phyloP scores from a whole-genome alignment of 2,329 filamentous ascomycete species.

The Botrytis pseudocinerea region DNA sequence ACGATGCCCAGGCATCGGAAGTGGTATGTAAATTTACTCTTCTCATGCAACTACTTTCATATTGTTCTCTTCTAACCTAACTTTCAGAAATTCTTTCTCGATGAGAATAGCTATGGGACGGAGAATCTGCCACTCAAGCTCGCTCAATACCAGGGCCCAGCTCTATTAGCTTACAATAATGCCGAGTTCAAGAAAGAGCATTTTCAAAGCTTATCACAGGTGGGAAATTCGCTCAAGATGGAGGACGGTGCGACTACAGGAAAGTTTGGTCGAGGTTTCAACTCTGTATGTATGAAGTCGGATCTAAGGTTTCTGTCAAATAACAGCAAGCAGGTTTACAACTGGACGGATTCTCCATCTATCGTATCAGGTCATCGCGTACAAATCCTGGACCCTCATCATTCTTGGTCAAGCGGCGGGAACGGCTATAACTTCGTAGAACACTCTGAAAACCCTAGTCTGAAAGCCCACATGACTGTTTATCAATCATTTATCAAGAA shows the following conservation, averaged over 20 bases:
- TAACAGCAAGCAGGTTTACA: constrained; percentile 37
- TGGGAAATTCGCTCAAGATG: constrained; percentile 41
- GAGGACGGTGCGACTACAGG: constrained; percentile 40
- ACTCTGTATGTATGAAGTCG: constrained; percentile 36
- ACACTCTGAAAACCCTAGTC: constrained; percentile 32
- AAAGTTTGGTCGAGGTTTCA: constrained; percentile 44
- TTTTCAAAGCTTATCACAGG: constrained; percentile 38
- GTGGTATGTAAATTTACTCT: constrained; percentile 48
- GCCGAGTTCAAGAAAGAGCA: constrained; percentile 39
- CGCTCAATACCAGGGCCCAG: constrained; percentile 41
- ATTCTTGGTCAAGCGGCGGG: constrained; percentile 40
- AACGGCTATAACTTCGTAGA: constrained; percentile 40
- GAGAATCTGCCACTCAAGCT: constrained; percentile 36
- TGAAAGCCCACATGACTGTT: constrained; percentile 39
- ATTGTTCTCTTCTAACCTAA: constrained; percentile 5
- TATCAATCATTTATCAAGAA: constrained; percentile 35
- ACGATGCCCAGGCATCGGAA: constrained; percentile 85
- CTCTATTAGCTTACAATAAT: constrained; percentile 42
- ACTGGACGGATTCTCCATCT: constrained; percentile 44
- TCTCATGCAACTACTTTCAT: neutral
- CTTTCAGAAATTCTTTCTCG: constrained; percentile 36
- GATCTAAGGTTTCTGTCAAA: constrained; percentile 9
- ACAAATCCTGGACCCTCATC: constrained; percentile 42
- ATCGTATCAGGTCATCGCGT: constrained; percentile 40
- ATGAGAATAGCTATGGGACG: constrained; percentile 35